Conservation (phyloP, 2,329 filamentous ascomycete genomes). For the Lasiodiplodia gonubiensis region DNA sequence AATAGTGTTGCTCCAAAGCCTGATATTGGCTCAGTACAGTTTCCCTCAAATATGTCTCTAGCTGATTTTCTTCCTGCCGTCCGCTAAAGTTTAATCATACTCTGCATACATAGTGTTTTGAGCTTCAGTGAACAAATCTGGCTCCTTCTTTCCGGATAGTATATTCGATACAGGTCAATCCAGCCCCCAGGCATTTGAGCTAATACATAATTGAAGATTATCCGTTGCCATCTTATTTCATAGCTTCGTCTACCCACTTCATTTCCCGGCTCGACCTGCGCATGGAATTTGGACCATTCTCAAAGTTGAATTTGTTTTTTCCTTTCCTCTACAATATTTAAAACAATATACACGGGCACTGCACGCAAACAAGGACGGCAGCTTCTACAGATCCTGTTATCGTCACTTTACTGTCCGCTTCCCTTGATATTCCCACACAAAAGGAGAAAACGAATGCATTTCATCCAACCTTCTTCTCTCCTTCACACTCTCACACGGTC, state of each 20-base stretch:
- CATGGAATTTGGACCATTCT: too few relatives aligned
- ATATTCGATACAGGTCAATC: neutral
- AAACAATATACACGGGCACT: neutral
- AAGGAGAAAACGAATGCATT: neutral
- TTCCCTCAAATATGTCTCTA: too few relatives aligned
- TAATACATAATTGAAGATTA: neutral
- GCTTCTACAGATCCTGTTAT: neutral
- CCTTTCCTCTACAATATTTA: neutral
- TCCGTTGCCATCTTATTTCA: neutral
- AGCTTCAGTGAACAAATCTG: neutral
- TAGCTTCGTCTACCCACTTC: neutral
- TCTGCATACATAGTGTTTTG: neutral
- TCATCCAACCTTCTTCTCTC: neutral
- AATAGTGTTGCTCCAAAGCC: too few relatives aligned
- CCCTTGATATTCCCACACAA: neutral
- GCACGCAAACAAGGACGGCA: neutral
- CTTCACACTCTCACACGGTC: neutral
- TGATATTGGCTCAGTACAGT: too few relatives aligned
- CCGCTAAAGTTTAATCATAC: too few relatives aligned
- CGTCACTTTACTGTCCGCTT: neutral
- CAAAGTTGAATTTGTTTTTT: neutral
- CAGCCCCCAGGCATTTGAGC: neutral
- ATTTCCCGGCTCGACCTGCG: neutral
- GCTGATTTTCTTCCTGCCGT: too few relatives aligned
- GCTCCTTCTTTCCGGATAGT: neutral